A percentile compares a stretch with the other conserved stretches of the same genome.
Evolutionary conservation across 345 rosid genomes (phyloP).

Genomic region (Cardamine occulta): DNA sequence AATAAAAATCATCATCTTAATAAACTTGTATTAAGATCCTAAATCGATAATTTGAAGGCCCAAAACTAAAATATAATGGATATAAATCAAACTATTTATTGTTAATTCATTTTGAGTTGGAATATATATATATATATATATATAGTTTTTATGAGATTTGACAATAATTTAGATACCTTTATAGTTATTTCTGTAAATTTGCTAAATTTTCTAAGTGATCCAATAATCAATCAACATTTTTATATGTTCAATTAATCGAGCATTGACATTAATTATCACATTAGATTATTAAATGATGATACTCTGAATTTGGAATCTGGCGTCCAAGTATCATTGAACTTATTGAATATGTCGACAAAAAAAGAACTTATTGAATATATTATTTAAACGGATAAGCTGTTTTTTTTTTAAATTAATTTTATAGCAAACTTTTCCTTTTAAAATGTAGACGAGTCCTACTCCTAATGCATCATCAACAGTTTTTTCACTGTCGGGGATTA

Average conservation of each 20-base stretch:
- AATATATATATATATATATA: too few relatives aligned
- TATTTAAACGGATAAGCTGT: background rate
- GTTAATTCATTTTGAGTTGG: too few relatives aligned
- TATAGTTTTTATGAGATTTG: background rate
- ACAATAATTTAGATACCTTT: background rate
- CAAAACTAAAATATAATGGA: too few relatives aligned
- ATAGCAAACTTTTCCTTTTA: background rate
- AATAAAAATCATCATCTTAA: too few relatives aligned
- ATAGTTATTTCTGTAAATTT: background rate
- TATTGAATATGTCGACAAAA: too few relatives aligned
- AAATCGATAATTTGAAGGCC: too few relatives aligned
- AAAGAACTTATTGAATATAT: too few relatives aligned
- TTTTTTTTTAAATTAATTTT: background rate
- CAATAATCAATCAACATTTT: constrained; percentile 6
- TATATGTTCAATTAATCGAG: constrained; percentile 8
- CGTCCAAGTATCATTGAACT: constrained; percentile 7
- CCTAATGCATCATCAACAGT: background rate
- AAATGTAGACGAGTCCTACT: background rate
- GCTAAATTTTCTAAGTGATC: background rate
- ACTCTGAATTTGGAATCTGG: constrained; percentile 8
- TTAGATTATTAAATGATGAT: background rate
- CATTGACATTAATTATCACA: constrained; percentile 27
- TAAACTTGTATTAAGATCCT: too few relatives aligned
- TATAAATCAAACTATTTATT: too few relatives aligned
- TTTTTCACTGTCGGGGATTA: background rate